These are phyloP conservation scores for Trichoderma asperelloides DNA, from an alignment of 495 filamentous ascomycete species.

Conservation along the genomic window DNA sequence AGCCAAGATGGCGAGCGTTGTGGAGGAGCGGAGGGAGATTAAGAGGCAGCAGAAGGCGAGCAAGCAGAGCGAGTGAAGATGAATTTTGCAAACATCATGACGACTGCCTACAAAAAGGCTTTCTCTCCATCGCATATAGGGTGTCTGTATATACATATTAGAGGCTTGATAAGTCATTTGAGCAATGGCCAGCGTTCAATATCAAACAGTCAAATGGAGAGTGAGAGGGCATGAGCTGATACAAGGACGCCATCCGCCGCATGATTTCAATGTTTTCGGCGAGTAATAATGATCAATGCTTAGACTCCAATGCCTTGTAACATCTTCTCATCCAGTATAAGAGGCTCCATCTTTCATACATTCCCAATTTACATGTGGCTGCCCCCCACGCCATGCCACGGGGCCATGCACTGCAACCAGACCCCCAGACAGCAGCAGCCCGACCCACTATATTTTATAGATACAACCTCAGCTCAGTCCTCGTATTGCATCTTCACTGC, in stretches of 20 bases:
- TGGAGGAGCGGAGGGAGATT: slow-evolving; percentile 34
- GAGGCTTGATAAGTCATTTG: not conserved
- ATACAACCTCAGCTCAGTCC: not conserved
- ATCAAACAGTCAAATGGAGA: too few relatives aligned
- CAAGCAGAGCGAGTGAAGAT: not conserved
- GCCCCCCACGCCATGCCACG: not conserved
- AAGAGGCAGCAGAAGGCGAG: slow-evolving; percentile 10
- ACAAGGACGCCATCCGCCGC: too few relatives aligned
- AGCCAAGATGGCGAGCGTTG: slow-evolving; percentile 29
- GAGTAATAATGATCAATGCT: too few relatives aligned
- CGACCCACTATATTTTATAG: not conserved
- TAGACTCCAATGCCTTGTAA: too few relatives aligned
- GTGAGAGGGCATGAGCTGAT: too few relatives aligned
- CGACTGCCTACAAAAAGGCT: not conserved
- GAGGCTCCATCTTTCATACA: too few relatives aligned
- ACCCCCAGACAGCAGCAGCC: not conserved
- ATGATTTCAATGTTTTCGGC: too few relatives aligned
- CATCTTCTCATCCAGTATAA: not conserved
- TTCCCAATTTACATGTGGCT: not conserved
- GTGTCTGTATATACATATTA: not conserved
- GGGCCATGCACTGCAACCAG: not conserved
- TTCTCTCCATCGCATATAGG: not conserved
- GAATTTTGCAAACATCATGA: not conserved
- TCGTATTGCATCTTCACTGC: not conserved
- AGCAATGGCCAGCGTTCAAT: too few relatives aligned